Evolutionary conservation across 2,329 filamentous ascomycete species (phyloP).

Genomic region (Huntiella savannae): DNA sequence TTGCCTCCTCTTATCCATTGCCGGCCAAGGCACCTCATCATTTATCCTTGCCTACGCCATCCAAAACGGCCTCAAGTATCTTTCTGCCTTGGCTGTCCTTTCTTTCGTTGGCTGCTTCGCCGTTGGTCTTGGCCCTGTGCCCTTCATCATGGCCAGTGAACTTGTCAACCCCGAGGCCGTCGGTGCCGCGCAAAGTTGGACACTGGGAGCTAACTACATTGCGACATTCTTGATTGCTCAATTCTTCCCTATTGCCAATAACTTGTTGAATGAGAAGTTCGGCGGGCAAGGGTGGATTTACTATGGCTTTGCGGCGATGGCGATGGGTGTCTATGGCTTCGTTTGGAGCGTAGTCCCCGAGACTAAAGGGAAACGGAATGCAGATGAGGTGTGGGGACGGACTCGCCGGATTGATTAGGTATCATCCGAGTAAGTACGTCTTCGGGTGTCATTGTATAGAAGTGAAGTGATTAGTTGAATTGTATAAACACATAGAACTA

Average conservation of each 20-base stretch:
- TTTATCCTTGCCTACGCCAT: slow-evolving; percentile 67
- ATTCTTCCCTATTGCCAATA: slow-evolving; percentile 80
- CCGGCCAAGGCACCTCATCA: slow-evolving; percentile 66
- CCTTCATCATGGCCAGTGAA: slow-evolving; percentile 84
- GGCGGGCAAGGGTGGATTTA: slow-evolving; percentile 69
- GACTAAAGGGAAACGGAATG: slow-evolving; percentile 66
- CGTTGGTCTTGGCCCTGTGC: slow-evolving; percentile 77
- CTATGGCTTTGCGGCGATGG: slow-evolving; percentile 71
- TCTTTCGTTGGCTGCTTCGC: slow-evolving; percentile 81
- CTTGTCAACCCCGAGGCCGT: slow-evolving; percentile 81
- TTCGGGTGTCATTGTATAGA: neutral
- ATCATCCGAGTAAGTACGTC: neutral
- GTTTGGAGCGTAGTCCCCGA: slow-evolving; percentile 63
- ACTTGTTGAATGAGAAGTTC: slow-evolving; percentile 40
- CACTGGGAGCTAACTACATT: slow-evolving; percentile 69
- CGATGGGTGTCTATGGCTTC: slow-evolving; percentile 49
- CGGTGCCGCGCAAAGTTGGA: slow-evolving; percentile 78
- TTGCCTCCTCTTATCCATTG: slow-evolving; percentile 64
- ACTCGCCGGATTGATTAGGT: slow-evolving; percentile 31
- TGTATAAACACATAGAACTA: neutral
- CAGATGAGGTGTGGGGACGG: slow-evolving; percentile 81
- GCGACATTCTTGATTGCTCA: slow-evolving; percentile 86
- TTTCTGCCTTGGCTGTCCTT: slow-evolving; percentile 67
- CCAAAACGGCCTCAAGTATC: slow-evolving; percentile 45
- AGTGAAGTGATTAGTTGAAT: neutral